Base-by-base conservation (phyloP, 495 filamentous ascomycete species). In the Trypethelium eluteriae region DNA sequence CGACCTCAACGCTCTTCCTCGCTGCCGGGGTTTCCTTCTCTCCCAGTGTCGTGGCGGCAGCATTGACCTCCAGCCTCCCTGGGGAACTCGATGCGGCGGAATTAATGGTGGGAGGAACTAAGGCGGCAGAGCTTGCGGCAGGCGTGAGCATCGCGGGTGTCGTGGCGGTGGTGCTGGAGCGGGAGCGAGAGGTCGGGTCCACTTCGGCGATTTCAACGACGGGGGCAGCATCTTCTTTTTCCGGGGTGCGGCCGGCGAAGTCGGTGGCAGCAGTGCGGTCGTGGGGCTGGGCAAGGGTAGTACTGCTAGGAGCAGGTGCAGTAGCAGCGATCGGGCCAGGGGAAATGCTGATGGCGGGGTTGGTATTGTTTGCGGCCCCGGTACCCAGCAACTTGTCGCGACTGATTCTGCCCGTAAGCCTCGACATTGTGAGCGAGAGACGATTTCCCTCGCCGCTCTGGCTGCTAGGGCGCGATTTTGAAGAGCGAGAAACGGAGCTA, bases 1-100 rank as follows among this genome's bases (percentile, higher is more conserved):
- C 63, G 18, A 46, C 25, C 67, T 78, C 84, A 70, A 79, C 79
- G 65, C 79, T 80, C 18, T 73, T 77, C 62, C 46, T 35, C 6
- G 36, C 25, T 38, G 36, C 16, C 35, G 39, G 25, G 25, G 25
- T 25, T 25, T 25, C 25, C 25, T 25, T 25, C 25, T 25, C 25
- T 25, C 25, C 25, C 25, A 25, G 25, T 12, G 44, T 16, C 35
- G 46, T 16, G 10, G 63, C 39, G 39, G 63, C 12, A 11, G 36
- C 46, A 25, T 18, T 44, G n/a, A 35, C 46, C 41, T 70, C 46
- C 59, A 25, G 41, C 14, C 41, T 44, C 7, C 41, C 41, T 14
- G 41, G 7, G 41, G 41, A 7, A 14, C 11, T 5, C 49, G 49
- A n/a, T 18, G 49, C 12, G 49, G 49, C 49, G 49, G 49, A 53